phyloP scores from a whole-genome alignment of 106 monocot species.

The Acanthochlamys bracteata region DNA sequence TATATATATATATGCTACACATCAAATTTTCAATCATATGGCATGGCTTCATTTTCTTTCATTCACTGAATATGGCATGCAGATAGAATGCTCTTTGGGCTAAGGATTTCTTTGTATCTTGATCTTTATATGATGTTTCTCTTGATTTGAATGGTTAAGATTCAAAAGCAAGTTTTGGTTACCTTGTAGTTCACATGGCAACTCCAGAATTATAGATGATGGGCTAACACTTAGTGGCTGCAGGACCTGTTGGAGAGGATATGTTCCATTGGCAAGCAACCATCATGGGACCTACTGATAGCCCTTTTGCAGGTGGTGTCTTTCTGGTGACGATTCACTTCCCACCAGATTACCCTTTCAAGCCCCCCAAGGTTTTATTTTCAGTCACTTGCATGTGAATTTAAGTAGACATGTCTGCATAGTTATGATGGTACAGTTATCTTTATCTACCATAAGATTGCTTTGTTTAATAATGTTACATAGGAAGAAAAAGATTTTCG shows the following conservation, averaged over 20 bases:
- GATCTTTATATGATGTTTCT: no score
- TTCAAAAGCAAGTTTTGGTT: background rate
- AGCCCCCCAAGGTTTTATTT: constrained; percentile 23
- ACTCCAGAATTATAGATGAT: background rate
- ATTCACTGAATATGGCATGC: no score
- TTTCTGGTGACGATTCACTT: constrained; percentile 24
- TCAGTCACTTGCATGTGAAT: background rate
- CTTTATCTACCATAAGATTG: no score
- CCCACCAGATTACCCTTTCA: constrained; percentile 32
- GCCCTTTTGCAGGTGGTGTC: constrained; percentile 29
- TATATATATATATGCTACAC: no score
- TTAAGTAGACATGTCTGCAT: background rate
- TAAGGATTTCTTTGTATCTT: no score
- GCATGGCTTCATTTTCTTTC: no score
- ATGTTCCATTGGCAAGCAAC: constrained; percentile 38
- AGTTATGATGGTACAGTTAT: no score
- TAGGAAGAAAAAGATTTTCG: no score
- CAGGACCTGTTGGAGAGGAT: constrained; percentile 28
- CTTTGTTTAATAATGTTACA: no score
- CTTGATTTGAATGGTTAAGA: no score
- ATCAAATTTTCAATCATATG: no score
- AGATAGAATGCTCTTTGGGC: no score
- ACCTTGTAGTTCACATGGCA: background rate
- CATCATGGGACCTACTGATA: constrained; percentile 28
- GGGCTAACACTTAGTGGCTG: background rate